Percentiles rank a stretch among this genome's conserved stretches.
phyloP scores from a whole-genome alignment of 371 early-diverging fungal species.

The Amoeboaphelidium protococcarum region DNA sequence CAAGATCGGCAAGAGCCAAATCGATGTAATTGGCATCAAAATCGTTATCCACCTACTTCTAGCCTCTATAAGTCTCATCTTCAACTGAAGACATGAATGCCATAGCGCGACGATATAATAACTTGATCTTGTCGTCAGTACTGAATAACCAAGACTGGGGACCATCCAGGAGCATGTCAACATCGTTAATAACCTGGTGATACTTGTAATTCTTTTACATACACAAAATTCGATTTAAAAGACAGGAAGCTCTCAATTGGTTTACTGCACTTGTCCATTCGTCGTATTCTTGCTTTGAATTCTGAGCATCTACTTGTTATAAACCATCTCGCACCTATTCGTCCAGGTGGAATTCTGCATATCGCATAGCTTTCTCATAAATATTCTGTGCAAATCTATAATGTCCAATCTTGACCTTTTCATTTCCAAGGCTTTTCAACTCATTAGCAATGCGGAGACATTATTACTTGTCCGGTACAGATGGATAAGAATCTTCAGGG shows the following conservation, averaged over 20 bases:
- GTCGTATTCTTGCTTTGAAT: neutral
- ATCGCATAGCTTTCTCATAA: slow-evolving; percentile 17
- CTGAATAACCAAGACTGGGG: too few relatives aligned
- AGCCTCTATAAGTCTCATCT: too few relatives aligned
- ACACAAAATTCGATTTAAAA: neutral
- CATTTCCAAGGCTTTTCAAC: slow-evolving; percentile 42
- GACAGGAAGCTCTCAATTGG: neutral
- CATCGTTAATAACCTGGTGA: neutral
- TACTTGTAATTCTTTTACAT: neutral
- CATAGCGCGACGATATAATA: too few relatives aligned
- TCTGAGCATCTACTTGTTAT: too few relatives aligned
- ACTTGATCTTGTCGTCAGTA: too few relatives aligned
- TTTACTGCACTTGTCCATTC: neutral
- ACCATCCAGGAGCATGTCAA: neutral
- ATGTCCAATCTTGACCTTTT: slow-evolving; percentile 9
- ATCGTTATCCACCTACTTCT: too few relatives aligned
- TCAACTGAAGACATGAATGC: too few relatives aligned
- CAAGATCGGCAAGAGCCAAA: too few relatives aligned
- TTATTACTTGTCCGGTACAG: slow-evolving; percentile 15
- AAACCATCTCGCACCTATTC: neutral
- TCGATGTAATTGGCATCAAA: too few relatives aligned
- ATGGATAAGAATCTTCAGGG: neutral
- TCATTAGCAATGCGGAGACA: slow-evolving; percentile 34
- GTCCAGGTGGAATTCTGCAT: slow-evolving; percentile 1
- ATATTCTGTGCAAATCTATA: slow-evolving; percentile 7